These are phyloP conservation scores for Moringa oleifera DNA, from an alignment of 345 rosid genomes.

Conservation along the genomic window DNA sequence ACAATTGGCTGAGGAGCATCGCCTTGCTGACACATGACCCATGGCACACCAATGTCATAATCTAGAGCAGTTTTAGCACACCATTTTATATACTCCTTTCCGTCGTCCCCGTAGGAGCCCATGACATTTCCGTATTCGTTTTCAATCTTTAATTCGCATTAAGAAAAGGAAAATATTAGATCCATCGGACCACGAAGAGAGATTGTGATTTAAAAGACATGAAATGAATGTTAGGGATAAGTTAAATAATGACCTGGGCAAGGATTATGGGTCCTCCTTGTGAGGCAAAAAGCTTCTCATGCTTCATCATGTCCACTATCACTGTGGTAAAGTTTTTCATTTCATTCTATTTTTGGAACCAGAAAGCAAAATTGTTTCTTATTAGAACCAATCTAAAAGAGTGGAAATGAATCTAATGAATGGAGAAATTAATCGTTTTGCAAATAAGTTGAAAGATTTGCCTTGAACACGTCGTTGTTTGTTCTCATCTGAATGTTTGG, in stretches of 20 bases:
- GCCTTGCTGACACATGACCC: constrained; percentile 58
- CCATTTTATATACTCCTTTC: constrained; percentile 25
- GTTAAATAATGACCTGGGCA: too few species aligned
- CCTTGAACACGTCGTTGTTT: constrained; percentile 38
- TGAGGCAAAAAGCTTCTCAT: too few species aligned
- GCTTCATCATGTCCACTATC: constrained; percentile 39
- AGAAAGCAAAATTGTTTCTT: too few species aligned
- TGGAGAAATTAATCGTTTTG: too few species aligned
- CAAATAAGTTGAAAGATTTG: constrained; percentile 3
- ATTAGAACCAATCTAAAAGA: too few species aligned
- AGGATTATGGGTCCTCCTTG: constrained; percentile 57
- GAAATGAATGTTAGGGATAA: too few species aligned
- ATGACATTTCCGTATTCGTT: constrained; percentile 35
- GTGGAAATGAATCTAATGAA: too few species aligned
- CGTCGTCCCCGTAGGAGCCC: constrained; percentile 18
- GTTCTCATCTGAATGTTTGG: too few species aligned
- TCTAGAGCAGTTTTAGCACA: constrained; percentile 35
- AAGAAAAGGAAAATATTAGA: too few species aligned
- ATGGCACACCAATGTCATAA: constrained; percentile 39
- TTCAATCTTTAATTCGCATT: constrained; percentile 35
- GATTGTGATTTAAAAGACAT: too few species aligned
- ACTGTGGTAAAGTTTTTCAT: constrained; percentile 64
- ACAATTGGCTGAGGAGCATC: constrained; percentile 45
- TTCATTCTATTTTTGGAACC: constrained; percentile 29
- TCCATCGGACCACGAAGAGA: too few species aligned